phyloP scores from a whole-genome alignment of 495 filamentous ascomycete species.

The Neurospora sp. region DNA sequence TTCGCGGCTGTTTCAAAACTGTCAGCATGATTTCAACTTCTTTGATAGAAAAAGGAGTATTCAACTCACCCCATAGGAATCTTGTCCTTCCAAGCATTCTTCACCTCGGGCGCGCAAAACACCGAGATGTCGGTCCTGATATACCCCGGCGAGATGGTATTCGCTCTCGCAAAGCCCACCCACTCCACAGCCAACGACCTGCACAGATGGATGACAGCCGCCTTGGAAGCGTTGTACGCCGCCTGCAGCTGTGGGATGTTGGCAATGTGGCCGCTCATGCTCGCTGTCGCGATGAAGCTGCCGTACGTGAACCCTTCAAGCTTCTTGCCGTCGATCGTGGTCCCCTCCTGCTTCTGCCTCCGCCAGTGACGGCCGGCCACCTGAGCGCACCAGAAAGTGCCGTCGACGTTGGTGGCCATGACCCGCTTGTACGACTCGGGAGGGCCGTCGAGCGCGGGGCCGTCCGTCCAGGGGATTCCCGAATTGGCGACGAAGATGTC shows the following conservation, averaged over 20 bases:
- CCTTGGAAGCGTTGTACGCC: constrained; percentile 83
- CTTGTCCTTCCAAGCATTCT: constrained; percentile 67
- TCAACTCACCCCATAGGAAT: constrained; percentile 74
- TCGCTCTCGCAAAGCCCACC: constrained; percentile 74
- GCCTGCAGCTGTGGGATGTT: constrained; percentile 83
- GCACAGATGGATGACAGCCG: constrained; percentile 77
- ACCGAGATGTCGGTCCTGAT: constrained; percentile 74
- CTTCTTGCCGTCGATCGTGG: constrained; percentile 53
- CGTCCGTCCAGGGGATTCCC: constrained; percentile 65
- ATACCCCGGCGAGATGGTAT: constrained; percentile 78
- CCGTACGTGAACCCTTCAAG: constrained; percentile 57
- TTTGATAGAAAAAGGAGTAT: not conserved
- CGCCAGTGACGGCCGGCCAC: constrained; percentile 62
- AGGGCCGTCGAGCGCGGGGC: constrained; percentile 54
- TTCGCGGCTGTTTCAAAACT: constrained; percentile 40
- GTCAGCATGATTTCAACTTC: not conserved
- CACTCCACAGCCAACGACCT: constrained; percentile 77
- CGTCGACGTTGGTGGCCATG: constrained; percentile 66
- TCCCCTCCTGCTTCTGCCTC: constrained; percentile 51
- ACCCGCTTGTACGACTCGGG: constrained; percentile 59
- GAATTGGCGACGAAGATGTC: constrained; percentile 78
- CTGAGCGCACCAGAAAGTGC: constrained; percentile 72
- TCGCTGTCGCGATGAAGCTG: constrained; percentile 69
- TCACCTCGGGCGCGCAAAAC: constrained; percentile 61
- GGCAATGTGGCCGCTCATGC: constrained; percentile 77